Evolutionary conservation across 2,329 filamentous ascomycete species (phyloP).

Genomic region (Setomelanomma holmii): DNA sequence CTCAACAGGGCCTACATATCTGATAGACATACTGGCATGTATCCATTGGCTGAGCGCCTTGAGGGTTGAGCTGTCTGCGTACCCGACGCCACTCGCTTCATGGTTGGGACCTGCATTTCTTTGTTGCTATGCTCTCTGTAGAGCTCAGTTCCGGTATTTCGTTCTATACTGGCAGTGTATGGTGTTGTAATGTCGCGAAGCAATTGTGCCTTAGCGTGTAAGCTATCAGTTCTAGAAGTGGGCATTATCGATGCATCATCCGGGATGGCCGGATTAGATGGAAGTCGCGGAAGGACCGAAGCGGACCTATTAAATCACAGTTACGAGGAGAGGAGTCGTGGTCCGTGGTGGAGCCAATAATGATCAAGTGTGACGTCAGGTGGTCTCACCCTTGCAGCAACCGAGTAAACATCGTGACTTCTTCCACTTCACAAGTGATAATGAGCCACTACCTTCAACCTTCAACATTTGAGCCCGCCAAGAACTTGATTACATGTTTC

Average conservation of each 20-base stretch:
- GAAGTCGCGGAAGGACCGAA: background rate
- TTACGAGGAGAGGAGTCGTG: constrained; percentile 1
- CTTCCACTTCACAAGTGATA: background rate
- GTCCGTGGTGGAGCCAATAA: constrained; percentile 8
- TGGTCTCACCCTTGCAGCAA: background rate
- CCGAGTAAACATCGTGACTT: background rate
- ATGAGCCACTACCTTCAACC: too few species aligned
- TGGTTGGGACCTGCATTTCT: constrained; percentile 20
- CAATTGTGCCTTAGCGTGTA: constrained; percentile 11
- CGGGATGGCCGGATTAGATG: constrained; percentile 7
- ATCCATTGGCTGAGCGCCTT: constrained; percentile 32
- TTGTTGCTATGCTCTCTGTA: constrained; percentile 13
- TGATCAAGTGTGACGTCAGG: constrained; percentile 13
- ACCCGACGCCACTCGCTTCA: constrained; percentile 11
- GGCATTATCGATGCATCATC: constrained; percentile 6
- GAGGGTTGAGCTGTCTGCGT: constrained; percentile 16
- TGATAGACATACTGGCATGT: constrained; percentile 29
- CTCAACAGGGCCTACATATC: background rate
- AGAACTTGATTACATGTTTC: too few species aligned
- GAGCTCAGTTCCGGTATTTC: constrained; percentile 15
- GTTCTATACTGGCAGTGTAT: constrained; percentile 8
- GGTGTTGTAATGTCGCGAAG: constrained; percentile 19
- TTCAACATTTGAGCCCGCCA: too few species aligned
- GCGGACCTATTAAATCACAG: constrained; percentile 5
- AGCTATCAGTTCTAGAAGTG: constrained; percentile 13